Evolutionary conservation across 805 yeast genomes (phyloP).

Genomic region (Candida awuae): DNA sequence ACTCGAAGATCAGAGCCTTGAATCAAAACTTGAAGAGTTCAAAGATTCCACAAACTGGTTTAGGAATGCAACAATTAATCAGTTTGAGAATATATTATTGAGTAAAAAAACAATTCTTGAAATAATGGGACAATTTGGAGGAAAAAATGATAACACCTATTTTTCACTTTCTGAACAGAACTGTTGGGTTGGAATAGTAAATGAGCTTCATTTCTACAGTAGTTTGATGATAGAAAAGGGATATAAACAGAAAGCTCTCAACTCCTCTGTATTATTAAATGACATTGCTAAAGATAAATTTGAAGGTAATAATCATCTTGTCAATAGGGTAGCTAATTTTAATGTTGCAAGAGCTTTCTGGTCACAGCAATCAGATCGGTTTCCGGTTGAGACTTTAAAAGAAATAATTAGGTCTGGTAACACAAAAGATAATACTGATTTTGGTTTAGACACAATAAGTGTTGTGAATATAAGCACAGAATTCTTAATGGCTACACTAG

Average conservation of each 20-base stretch:
- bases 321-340: constrained; percentile 28
- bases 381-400: constrained; percentile 50
- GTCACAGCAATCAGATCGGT: constrained; percentile 46
- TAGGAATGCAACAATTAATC: constrained; percentile 26
- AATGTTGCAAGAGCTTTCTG: constrained; percentile 59
- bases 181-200: constrained; percentile 21
- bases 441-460: background rate
- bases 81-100: constrained; percentile 37
- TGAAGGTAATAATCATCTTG: constrained; percentile 10
- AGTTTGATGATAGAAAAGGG: constrained; percentile 31
- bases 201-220: constrained; percentile 38
- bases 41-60: constrained; percentile 31
- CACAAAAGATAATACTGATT: background rate
- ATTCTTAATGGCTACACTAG: constrained; percentile 32
- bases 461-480: constrained; percentile 1
- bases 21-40: constrained; percentile 12
- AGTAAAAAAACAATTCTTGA: constrained; percentile 35
- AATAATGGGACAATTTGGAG: constrained; percentile 12
- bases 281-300: constrained; percentile 26
- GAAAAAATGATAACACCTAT: background rate
- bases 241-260: constrained; percentile 43
- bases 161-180: no score
- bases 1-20: constrained; percentile 8
- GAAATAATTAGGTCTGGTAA: constrained; percentile 19
- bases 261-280: constrained; percentile 39